Evolutionary conservation across 106 monocot species (phyloP).

Genomic region (Gastrodia elata): DNA sequence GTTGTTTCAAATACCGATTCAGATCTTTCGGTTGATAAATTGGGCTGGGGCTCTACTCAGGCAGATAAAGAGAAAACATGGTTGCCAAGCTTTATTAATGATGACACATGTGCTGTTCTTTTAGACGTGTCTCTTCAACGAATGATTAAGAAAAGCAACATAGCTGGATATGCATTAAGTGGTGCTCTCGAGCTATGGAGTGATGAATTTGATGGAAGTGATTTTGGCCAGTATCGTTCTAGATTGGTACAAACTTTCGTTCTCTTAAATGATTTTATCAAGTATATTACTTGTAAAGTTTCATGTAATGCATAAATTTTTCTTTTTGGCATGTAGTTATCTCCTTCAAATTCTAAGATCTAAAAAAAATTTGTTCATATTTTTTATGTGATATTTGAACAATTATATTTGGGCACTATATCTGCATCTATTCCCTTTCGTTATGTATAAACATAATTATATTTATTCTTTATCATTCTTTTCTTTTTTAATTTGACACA

Average conservation of each 20-base stretch:
- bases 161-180: constrained; percentile 11
- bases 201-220: constrained; percentile 78
- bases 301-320: not conserved
- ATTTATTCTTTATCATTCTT: not conserved
- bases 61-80: constrained; percentile 52
- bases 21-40: constrained; percentile 16
- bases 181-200: constrained; percentile 73
- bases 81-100: constrained; percentile 32
- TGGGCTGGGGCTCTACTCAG: constrained; percentile 14
- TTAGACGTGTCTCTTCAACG: constrained; percentile 76
- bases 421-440: not conserved
- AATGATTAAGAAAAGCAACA: constrained; percentile 66
- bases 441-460: not conserved
- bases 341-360: not conserved
- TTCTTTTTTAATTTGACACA: not conserved
- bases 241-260: constrained; percentile 45
- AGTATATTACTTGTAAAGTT: not conserved
- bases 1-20: constrained; percentile 25
- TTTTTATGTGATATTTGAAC: not conserved
- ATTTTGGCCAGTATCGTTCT: constrained; percentile 88
- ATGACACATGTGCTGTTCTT: constrained; percentile 67
- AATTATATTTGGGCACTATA: not conserved
- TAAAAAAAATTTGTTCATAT: not conserved
- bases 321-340: not conserved
- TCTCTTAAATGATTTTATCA: not conserved